These are phyloP conservation scores for Neofusicoccum umdonicola DNA, from an alignment of 2,329 filamentous ascomycete genomes.

Conservation along the genomic window DNA sequence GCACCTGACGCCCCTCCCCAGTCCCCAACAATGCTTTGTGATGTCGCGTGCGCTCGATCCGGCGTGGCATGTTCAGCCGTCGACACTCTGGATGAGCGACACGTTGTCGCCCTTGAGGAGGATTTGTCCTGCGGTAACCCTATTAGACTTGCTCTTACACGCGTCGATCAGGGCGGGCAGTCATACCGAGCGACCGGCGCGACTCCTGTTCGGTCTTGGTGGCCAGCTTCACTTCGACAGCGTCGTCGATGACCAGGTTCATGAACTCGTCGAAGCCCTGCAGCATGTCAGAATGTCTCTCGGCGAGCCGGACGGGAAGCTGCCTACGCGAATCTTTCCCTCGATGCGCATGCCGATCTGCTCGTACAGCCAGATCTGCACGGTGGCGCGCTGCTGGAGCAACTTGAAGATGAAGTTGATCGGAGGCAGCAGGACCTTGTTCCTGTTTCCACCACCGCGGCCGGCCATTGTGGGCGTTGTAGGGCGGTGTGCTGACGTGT, in stretches of 20 bases:
- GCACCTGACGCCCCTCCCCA: slow-evolving; percentile 1
- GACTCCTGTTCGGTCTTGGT: slow-evolving; percentile 78
- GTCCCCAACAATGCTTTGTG: background rate
- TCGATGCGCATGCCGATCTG: slow-evolving; percentile 92
- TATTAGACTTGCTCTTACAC: background rate
- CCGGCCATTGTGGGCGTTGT: slow-evolving; percentile 48
- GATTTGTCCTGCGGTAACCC: slow-evolving; percentile 64
- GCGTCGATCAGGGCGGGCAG: background rate
- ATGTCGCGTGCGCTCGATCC: background rate
- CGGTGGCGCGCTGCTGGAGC: slow-evolving; percentile 76
- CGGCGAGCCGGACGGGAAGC: background rate
- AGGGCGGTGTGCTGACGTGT: background rate
- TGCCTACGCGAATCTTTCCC: slow-evolving; percentile 81
- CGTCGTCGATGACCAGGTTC: slow-evolving; percentile 96
- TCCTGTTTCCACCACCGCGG: slow-evolving; percentile 51
- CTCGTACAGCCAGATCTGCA: slow-evolving; percentile 96
- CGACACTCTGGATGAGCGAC: slow-evolving; percentile 64
- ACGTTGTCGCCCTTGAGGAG: slow-evolving; percentile 87
- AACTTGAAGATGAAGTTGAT: slow-evolving; percentile 96
- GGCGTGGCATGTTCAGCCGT: background rate
- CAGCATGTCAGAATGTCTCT: background rate
- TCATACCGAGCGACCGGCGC: slow-evolving; percentile 73
- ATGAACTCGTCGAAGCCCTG: slow-evolving; percentile 99
- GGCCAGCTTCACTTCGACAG: slow-evolving; percentile 82
- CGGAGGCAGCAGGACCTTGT: slow-evolving; percentile 69